Evolutionary conservation across 2,329 filamentous ascomycete genomes (phyloP).

Genomic region (Neonectria neomacrospora): DNA sequence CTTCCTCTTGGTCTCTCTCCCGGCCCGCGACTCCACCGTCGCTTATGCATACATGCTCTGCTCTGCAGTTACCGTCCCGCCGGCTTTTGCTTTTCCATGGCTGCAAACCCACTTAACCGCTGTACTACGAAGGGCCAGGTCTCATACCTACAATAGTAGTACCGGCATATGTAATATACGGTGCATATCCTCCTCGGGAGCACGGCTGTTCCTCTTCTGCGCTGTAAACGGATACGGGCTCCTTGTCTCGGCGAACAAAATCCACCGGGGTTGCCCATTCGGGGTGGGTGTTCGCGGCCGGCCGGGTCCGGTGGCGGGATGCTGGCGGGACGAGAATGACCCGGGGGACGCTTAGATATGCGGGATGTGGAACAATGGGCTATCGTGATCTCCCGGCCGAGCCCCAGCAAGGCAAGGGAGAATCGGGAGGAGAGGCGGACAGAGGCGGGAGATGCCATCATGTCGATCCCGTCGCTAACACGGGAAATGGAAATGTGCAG

Average conservation of each 20-base stretch:
- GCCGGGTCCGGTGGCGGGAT: slow-evolving; percentile 4
- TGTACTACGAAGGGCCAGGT: background rate
- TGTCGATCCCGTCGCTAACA: slow-evolving; percentile 11
- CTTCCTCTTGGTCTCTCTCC: background rate
- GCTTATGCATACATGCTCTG: background rate
- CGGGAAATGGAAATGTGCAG: background rate
- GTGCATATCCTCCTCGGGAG: background rate
- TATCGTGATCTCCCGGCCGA: background rate
- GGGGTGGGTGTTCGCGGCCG: background rate
- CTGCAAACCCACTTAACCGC: background rate
- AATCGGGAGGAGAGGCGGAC: background rate
- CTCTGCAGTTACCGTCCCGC: slow-evolving; percentile 1
- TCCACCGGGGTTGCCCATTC: slow-evolving; percentile 13
- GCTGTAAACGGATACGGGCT: background rate
- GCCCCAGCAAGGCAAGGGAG: background rate
- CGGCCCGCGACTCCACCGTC: slow-evolving; percentile 7
- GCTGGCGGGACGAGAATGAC: slow-evolving; percentile 15
- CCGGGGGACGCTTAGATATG: background rate
- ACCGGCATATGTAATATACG: background rate
- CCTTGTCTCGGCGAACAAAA: slow-evolving; percentile 15
- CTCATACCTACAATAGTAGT: too few species aligned
- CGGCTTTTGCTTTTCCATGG: slow-evolving; percentile 22
- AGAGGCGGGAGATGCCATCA: slow-evolving; percentile 17
- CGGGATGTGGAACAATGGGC: slow-evolving; percentile 4
- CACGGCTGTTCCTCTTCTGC: background rate